Percentiles rank a stretch among this genome's conserved stretches.
These are phyloP conservation scores for Amanita brunnescens DNA, from an alignment of 768 basidiomycete genomes.

Conservation along the genomic window DNA sequence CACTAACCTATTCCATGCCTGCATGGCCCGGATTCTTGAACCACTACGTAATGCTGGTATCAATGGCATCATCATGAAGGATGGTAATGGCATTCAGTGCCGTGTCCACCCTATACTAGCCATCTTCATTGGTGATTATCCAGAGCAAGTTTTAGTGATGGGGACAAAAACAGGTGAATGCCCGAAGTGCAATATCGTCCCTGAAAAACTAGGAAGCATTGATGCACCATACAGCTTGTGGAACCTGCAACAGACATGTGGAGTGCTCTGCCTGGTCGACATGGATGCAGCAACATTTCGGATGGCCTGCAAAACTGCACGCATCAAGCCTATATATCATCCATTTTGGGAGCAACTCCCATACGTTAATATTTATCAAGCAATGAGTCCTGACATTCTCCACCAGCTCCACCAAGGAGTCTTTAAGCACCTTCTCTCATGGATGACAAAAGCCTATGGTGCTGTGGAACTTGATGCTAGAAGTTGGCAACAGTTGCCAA, in stretches of 20 bases:
- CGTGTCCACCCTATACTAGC: neutral
- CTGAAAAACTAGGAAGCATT: neutral
- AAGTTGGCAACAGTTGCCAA: neutral
- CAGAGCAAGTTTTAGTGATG: slow-evolving; percentile 14
- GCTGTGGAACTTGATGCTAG: neutral
- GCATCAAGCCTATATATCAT: slow-evolving; percentile 11
- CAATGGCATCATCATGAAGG: too few species aligned
- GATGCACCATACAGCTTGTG: neutral
- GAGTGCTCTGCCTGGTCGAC: too few species aligned
- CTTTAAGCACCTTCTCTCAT: slow-evolving; percentile 30
- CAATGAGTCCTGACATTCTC: slow-evolving; percentile 24
- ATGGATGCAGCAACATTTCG: too few species aligned
- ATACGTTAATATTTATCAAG: slow-evolving; percentile 22
- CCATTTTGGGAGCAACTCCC: slow-evolving; percentile 25
- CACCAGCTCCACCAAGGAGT: slow-evolving; percentile 30
- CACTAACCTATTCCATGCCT: slow-evolving; percentile 29
- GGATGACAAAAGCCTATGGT: slow-evolving; percentile 20
- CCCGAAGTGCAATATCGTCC: slow-evolving; percentile 1
- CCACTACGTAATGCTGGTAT: too few species aligned
- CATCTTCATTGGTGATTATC: slow-evolving; percentile 12
- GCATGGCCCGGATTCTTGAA: too few species aligned
- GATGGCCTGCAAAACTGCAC: slow-evolving; percentile 11
- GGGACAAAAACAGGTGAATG: slow-evolving; percentile 12
- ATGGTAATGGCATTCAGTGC: neutral
- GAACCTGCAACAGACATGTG: neutral